phyloP scores from a whole-genome alignment of 2,329 filamentous ascomycete species.

The Clathrospora elynae region DNA sequence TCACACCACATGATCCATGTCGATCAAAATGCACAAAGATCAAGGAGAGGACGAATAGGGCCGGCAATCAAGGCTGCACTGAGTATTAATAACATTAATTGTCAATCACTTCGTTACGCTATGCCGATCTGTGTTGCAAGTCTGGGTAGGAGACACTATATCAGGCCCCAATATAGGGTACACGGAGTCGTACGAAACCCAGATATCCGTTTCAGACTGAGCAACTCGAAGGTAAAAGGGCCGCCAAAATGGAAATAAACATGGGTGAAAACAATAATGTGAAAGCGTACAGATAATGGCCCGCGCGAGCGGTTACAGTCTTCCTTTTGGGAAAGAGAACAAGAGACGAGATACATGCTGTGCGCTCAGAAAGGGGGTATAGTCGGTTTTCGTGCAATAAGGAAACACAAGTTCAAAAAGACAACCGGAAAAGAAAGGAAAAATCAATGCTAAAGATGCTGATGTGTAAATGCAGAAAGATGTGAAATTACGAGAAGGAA shows the following conservation, averaged over 20 bases:
- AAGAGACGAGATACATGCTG: conserved; percentile 21
- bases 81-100: conserved; percentile 18
- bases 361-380: conserved; percentile 38
- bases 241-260: conserved; percentile 8
- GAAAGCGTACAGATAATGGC: conserved; percentile 40
- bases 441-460: conserved; percentile 39
- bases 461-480: conserved; percentile 31
- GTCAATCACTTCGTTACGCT: conserved; percentile 14
- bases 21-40: too few relatives aligned
- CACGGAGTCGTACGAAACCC: conserved; percentile 21
- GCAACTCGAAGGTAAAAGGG: conserved; percentile 13
- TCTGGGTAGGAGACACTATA: conserved; percentile 24
- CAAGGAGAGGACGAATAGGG: too few relatives aligned
- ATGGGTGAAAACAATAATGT: conserved; percentile 14
- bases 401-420: conserved; percentile 20
- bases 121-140: conserved; percentile 9
- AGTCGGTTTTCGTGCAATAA: conserved; percentile 32
- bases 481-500: conserved; percentile 21
- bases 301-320: conserved; percentile 52
- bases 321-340: conserved; percentile 39
- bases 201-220: conserved; percentile 22
- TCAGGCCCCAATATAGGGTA: conserved; percentile 24
- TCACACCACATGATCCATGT: too few relatives aligned
- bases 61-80: too few relatives aligned
- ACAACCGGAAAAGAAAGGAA: conserved; percentile 24